Evolutionary conservation across 1,284 basidiomycete species (phyloP).

Genomic region (Boletus sp.): DNA sequence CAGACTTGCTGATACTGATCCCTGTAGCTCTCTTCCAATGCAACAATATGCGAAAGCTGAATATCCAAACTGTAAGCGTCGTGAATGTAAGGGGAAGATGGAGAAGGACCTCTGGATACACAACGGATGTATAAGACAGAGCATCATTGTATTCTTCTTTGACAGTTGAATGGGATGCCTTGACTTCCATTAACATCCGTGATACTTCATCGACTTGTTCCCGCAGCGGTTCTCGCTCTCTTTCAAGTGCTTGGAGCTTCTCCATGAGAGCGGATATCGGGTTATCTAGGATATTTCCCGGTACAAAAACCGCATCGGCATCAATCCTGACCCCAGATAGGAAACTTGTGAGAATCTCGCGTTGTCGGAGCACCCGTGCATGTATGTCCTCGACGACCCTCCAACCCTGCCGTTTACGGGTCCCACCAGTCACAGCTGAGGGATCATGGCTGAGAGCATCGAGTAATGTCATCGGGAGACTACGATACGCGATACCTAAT

Average conservation of each 20-base stretch:
- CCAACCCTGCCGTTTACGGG: conserved; percentile 56
- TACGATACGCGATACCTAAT: conserved; percentile 44
- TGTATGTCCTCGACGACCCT: conserved; percentile 71
- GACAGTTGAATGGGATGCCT: conserved; percentile 48
- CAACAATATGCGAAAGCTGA: conserved; percentile 63
- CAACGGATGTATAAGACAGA: conserved; percentile 61
- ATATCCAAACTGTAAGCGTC: conserved; percentile 6
- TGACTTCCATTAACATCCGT: conserved; percentile 47
- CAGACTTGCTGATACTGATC: conserved; percentile 73
- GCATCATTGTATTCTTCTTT: conserved; percentile 66
- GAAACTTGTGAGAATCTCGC: conserved; percentile 51
- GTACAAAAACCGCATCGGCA: conserved; percentile 18
- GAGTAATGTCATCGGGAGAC: conserved; percentile 58
- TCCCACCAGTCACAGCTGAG: conserved; percentile 60
- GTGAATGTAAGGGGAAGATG: conserved; percentile 1
- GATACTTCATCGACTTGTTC: conserved; percentile 47
- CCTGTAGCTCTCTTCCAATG: conserved; percentile 67
- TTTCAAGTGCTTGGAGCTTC: conserved; percentile 41
- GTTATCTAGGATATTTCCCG: conserved; percentile 49
- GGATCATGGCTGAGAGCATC: conserved; percentile 74
- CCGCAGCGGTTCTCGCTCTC: conserved; percentile 38
- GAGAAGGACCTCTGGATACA: conserved; percentile 64
- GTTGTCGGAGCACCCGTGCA: conserved; percentile 54
- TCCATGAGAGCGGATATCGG: conserved; percentile 46
- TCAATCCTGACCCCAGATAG: conserved; percentile 31